Base-by-base conservation (phyloP, 2,329 filamentous ascomycete species). In the Trichophyton rubrum region DNA sequence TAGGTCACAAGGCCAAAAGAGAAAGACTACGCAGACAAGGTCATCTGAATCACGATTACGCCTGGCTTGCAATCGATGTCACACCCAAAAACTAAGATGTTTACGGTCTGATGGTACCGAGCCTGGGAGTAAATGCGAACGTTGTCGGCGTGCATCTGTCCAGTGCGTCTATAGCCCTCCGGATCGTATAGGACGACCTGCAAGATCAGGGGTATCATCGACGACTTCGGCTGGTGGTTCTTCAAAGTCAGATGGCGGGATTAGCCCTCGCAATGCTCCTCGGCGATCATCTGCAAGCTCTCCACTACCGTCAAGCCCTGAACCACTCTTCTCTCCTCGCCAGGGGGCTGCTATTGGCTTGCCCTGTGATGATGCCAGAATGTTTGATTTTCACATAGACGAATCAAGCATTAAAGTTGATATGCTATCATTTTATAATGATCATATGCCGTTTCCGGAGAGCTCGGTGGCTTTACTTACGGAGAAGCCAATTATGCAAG, bases 31-130 rank as follows among this genome's bases (percentile, higher is more conserved):
- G 3, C 45, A 49, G 9, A 13, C 20, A 13, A 24, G 11, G 4
- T 40, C 53, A 20, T 11, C 53, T 11, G 53, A 56, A 56, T 5
- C 53, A 17, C 53, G 53, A 27, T 27, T 35, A 56, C 53, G 53
- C 9, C 33, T 24, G 22, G 53, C 53, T 27, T 56, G 53, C 33
- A 24, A 56, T 56, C 53, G 53, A 17, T 56, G 53, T n/a, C 53
- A 56, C 27, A 30, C 53, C 15, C 53, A 56, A 40, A 56, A 56
- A 24, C 22, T 56, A 27, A 35, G 53, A 56, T 56, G 53, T n/a
- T 17, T 56, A 40, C 53, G 53, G 3, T 35, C 53, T 15, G 35
- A 56, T 20, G 35, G 35, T 20, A 9, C 53, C 6, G 35, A 56
- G 35, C 22, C 53, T n/a, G 53, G 53, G 20, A 40, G 27, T 56